Conservation (phyloP, 768 basidiomycete genomes). For the Udeniomyces megalosporus region DNA sequence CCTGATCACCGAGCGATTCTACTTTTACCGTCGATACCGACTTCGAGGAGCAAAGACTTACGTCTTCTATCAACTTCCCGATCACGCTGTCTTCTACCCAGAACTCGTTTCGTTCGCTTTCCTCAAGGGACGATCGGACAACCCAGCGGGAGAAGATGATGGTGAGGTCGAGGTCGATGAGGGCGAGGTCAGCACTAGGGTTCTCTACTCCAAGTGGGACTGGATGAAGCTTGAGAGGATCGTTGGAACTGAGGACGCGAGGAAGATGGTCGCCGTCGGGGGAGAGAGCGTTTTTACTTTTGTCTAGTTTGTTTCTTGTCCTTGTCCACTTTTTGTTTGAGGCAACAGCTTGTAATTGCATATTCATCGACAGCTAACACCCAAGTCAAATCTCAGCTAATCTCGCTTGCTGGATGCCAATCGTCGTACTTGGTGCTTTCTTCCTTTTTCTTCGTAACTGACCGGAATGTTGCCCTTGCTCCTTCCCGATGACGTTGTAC, state of each 20-base stretch:
- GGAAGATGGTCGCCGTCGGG: conserved; percentile 28
- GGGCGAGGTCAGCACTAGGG: conserved; percentile 63
- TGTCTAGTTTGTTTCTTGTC: conserved; percentile 17
- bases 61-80: conserved; percentile 82
- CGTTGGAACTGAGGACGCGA: conserved; percentile 38
- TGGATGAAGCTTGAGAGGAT: conserved; percentile 75
- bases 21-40: conserved; percentile 90
- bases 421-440: too few species aligned
- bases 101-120: conserved; percentile 83
- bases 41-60: conserved; percentile 82
- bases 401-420: too few species aligned
- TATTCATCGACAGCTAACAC: too few species aligned
- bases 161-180: conserved; percentile 55
- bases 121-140: conserved; percentile 23
- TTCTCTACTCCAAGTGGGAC: conserved; percentile 79
- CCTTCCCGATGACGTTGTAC: too few species aligned
- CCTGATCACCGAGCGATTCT: conserved; percentile 90
- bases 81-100: conserved; percentile 79
- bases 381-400: too few species aligned
- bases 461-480: too few species aligned
- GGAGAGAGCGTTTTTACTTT: conserved; percentile 32
- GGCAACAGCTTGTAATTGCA: too few species aligned
- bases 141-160: not conserved
- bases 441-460: too few species aligned
- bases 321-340: too few species aligned